These are phyloP conservation scores for Phytophthora crassamura DNA, from an alignment of 352 stramenopile genomes.

Conservation along the genomic window DNA sequence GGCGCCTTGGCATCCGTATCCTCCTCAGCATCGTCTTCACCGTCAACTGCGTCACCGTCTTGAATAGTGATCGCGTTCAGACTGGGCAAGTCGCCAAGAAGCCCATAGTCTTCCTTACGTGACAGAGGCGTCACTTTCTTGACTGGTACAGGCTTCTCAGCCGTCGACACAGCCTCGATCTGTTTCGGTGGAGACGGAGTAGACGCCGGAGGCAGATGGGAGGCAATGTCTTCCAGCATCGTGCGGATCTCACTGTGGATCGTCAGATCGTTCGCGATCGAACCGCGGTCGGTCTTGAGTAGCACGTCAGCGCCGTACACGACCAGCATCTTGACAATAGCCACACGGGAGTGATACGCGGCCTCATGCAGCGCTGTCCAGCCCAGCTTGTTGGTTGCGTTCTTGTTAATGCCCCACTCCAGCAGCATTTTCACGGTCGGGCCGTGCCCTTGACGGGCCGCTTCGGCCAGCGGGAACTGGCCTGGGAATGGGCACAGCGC, in stretches of 20 bases:
- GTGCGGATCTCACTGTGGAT: constrained; percentile 80
- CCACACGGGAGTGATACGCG: constrained; percentile 78
- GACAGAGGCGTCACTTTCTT: constrained; percentile 54
- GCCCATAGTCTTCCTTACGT: constrained; percentile 82
- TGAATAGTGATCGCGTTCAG: constrained; percentile 73
- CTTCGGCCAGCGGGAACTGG: constrained; percentile 70
- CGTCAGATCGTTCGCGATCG: constrained; percentile 73
- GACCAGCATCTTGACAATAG: constrained; percentile 77
- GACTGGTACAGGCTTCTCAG: constrained; percentile 42
- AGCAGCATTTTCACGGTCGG: constrained; percentile 77
- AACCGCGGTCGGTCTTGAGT: constrained; percentile 69
- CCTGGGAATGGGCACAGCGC: constrained; percentile 78
- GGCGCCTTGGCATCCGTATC: constrained; percentile 40
- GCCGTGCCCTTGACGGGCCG: constrained; percentile 67
- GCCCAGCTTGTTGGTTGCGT: constrained; percentile 72
- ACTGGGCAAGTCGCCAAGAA: constrained; percentile 77
- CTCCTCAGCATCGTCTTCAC: constrained; percentile 37
- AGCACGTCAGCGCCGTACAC: constrained; percentile 81
- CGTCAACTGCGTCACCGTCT: constrained; percentile 41
- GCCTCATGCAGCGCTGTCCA: constrained; percentile 86
- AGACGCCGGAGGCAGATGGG: constrained; percentile 36
- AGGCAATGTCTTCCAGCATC: constrained; percentile 78
- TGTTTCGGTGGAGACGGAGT: constrained; percentile 28
- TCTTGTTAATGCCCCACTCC: constrained; percentile 84
- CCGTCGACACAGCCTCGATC: constrained; percentile 10